Percentiles rank a stretch among this genome's conserved stretches.
Conservation (phyloP, 768 basidiomycete genomes). For the Postia placenta region DNA sequence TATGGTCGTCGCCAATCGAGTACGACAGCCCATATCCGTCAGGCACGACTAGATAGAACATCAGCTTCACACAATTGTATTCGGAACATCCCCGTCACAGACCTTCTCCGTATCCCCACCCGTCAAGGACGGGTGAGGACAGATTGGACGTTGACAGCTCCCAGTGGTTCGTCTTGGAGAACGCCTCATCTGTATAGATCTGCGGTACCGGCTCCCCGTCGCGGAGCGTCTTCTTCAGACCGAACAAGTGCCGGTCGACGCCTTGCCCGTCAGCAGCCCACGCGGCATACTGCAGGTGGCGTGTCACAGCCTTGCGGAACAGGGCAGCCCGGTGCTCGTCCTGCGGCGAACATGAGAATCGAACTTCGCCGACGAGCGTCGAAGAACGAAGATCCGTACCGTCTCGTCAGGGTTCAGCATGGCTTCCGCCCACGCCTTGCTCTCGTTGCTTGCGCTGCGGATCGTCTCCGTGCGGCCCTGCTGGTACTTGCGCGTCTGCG, state of each 20-base stretch:
- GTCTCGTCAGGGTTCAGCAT: slow-evolving; percentile 60
- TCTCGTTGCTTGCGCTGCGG: slow-evolving; percentile 75
- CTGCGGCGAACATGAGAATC: slow-evolving; percentile 31
- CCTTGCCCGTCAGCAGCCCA: slow-evolving; percentile 95
- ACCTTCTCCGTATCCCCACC: slow-evolving; percentile 98
- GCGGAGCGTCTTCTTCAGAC: slow-evolving; percentile 75
- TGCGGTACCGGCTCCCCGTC: slow-evolving; percentile 68
- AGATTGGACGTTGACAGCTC: slow-evolving; percentile 89
- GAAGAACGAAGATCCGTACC: slow-evolving; percentile 29
- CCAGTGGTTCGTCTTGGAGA: slow-evolving; percentile 74
- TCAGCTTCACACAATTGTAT: not conserved
- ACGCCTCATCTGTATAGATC: slow-evolving; percentile 73
- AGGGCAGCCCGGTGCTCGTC: slow-evolving; percentile 53
- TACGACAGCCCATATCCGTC: slow-evolving; percentile 93
- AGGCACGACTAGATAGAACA: slow-evolving; percentile 60
- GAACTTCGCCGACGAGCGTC: too few species aligned
- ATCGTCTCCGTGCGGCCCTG: slow-evolving; percentile 95
- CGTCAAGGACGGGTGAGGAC: slow-evolving; percentile 74
- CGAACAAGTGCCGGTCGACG: slow-evolving; percentile 94
- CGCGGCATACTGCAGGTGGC: slow-evolving; percentile 81
- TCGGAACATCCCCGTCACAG: slow-evolving; percentile 16
- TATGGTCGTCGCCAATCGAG: slow-evolving; percentile 75
- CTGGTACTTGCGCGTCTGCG: slow-evolving; percentile 90
- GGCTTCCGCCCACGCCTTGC: slow-evolving; percentile 80
- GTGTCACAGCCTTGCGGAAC: slow-evolving; percentile 68